Base-by-base conservation (phyloP, 257 asterid species). In the Agastache rugosa region DNA sequence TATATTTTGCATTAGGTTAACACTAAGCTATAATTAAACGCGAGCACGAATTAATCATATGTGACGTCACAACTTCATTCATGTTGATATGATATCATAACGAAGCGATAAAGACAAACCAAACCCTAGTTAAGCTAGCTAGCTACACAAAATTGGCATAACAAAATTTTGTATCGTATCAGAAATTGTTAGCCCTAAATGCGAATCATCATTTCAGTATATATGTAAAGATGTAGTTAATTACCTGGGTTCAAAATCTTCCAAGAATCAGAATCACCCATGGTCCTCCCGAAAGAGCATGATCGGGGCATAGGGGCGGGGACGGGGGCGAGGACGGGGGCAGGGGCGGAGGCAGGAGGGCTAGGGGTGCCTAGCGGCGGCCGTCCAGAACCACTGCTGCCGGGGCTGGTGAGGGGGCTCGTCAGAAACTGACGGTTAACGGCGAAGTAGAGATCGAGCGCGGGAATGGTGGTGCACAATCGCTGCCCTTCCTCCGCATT, bases 361-460 rank as follows among this genome's bases (percentile, higher is more conserved):
- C 44, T 16, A 0, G 54, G 20, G 20, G 16, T 45, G 51, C 9
- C 54, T 1, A 76, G 34, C 15, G 39, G 39, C 6, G 76, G 71
- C 0, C 55, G 68, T 4, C 65, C 69, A 1, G 87, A 77, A 11
- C 76, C 75, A 23, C 69, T 20, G 78, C 88, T 69, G 53, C 77
- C 69, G 0, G 96, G 93, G 72, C 95, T 86, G 2, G 84, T 56
- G 1, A 84, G 20, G 0, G 96, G 96, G 55, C 96, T 85, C 1
- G 79, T 78, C 0, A 85, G 69, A 53, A 78, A 79, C 22, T 80
- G 90, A 0, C 97, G 78, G 58, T 88, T 92, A 25, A 92, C 97
- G 2, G 96, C 92, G 34, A 92, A 90, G 61, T 90, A 92, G 8
- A 92, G 91, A 73, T 92, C 97, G 17, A 92, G 83, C 0, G 97